These are phyloP conservation scores for Daldinia sp. DNA, from an alignment of 2,329 filamentous ascomycete species.

Conservation along the genomic window DNA sequence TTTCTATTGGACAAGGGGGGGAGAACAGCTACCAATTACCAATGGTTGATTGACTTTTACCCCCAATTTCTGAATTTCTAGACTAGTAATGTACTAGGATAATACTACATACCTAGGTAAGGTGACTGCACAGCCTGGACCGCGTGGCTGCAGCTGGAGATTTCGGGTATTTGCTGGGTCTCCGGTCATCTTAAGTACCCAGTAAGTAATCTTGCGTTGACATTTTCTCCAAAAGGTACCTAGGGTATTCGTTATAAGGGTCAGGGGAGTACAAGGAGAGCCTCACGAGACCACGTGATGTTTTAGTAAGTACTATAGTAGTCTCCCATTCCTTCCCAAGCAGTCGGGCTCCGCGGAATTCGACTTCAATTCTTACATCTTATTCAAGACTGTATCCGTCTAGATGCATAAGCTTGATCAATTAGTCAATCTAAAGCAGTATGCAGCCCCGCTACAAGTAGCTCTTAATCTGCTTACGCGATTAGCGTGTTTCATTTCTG, in stretches of 20 bases:
- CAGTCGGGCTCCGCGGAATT: conserved; percentile 5
- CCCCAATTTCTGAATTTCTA: conserved; percentile 14
- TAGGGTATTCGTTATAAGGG: not conserved
- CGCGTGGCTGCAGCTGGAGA: conserved; percentile 26
- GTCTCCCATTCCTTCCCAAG: conserved; percentile 16
- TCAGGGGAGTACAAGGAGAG: not conserved
- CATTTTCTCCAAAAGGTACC: not conserved
- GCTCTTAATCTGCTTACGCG: not conserved
- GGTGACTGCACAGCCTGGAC: not conserved
- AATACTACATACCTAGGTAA: not conserved
- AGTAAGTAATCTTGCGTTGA: conserved; percentile 8
- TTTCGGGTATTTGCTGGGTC: conserved; percentile 20
- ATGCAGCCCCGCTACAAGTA: not conserved
- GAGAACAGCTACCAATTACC: conserved; percentile 6
- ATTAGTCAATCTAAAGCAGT: not conserved
- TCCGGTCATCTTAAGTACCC: conserved; percentile 14
- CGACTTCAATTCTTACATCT: not conserved
- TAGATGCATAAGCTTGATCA: conserved; percentile 15
- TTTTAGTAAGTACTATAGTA: not conserved
- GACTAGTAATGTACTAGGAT: not conserved
- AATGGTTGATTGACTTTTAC: conserved; percentile 14
- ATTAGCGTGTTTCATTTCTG: not conserved
- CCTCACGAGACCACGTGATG: conserved; percentile 28
- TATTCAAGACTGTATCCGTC: not conserved
- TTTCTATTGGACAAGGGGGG: conserved; percentile 1